Evolutionary conservation across 768 basidiomycete species (phyloP).

Genomic region (Boletales sp.): DNA sequence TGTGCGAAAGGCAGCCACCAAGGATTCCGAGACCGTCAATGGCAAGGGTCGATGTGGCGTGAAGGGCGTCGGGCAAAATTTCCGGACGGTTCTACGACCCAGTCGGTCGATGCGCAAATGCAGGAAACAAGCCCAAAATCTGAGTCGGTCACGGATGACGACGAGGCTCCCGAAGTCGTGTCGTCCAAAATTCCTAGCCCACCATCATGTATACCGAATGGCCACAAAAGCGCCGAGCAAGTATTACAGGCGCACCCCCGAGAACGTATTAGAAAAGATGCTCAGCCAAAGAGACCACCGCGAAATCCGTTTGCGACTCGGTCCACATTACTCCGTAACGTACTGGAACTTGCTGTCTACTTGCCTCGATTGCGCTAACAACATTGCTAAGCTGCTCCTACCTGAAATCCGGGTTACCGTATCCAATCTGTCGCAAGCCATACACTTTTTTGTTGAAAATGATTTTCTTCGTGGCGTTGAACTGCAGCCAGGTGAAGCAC

Average conservation of each 20-base stretch:
- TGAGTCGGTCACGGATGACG: conserved; percentile 33
- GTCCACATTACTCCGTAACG: conserved; percentile 75
- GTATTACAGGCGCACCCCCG: conserved; percentile 1
- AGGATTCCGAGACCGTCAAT: conserved; percentile 22
- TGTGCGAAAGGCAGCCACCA: conserved; percentile 1
- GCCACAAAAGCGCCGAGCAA: conserved; percentile 4
- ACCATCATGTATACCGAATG: conserved; percentile 3
- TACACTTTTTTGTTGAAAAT: conserved; percentile 86
- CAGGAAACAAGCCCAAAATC: conserved; percentile 13
- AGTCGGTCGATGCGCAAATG: background rate
- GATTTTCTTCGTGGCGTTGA: conserved; percentile 83
- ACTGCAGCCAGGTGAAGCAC: conserved; percentile 71
- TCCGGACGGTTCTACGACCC: background rate
- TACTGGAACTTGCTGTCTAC: conserved; percentile 33
- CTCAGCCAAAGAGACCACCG: conserved; percentile 48
- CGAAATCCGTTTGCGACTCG: conserved; percentile 66
- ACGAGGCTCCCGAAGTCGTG: conserved; percentile 52
- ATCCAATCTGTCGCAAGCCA: conserved; percentile 90
- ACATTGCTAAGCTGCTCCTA: conserved; percentile 56
- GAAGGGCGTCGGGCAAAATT: background rate
- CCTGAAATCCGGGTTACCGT: conserved; percentile 86
- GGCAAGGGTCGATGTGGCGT: conserved; percentile 5
- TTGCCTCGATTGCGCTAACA: conserved; percentile 3
- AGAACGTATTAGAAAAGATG: conserved; percentile 20
- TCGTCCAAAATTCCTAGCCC: conserved; percentile 46